These are phyloP conservation scores for Mrakia blollopis DNA, from an alignment of 768 basidiomycete genomes.

Conservation along the genomic window DNA sequence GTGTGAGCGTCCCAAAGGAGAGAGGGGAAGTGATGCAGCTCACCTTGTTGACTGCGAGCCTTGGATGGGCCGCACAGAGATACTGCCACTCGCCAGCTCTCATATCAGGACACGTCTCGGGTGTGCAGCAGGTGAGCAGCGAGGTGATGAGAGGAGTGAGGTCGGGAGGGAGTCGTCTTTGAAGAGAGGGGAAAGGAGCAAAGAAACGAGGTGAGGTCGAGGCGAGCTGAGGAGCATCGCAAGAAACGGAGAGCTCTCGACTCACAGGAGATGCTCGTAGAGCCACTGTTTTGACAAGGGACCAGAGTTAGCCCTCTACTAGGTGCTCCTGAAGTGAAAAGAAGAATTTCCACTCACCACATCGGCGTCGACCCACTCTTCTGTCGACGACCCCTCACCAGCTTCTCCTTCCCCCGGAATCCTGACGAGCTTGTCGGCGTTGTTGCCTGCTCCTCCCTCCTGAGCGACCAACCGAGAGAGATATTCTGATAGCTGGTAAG, in stretches of 20 bases:
- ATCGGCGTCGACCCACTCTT: conserved; percentile 16
- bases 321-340: too few species aligned
- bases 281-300: conserved; percentile 40
- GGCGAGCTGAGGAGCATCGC: not conserved
- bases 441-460: not conserved
- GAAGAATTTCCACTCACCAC: conserved; percentile 4
- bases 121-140: conserved; percentile 55
- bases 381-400: not conserved
- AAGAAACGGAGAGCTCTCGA: not conserved
- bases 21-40: not conserved
- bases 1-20: not conserved
- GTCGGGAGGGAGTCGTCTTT: conserved; percentile 44
- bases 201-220: not conserved
- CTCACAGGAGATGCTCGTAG: conserved; percentile 45
- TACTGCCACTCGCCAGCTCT: conserved; percentile 99
- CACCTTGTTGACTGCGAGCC: not conserved
- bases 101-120: conserved; percentile 88
- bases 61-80: conserved; percentile 81
- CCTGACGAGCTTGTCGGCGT: not conserved
- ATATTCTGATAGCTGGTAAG: conserved; percentile 29
- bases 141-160: conserved; percentile 42
- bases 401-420: conserved; percentile 14
- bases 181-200: not conserved
- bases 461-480: conserved; percentile 10
- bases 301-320: not conserved